Percentiles rank a stretch among this genome's conserved stretches.
Conservation (phyloP, 495 filamentous ascomycete species). For the Thozetella sp. region DNA sequence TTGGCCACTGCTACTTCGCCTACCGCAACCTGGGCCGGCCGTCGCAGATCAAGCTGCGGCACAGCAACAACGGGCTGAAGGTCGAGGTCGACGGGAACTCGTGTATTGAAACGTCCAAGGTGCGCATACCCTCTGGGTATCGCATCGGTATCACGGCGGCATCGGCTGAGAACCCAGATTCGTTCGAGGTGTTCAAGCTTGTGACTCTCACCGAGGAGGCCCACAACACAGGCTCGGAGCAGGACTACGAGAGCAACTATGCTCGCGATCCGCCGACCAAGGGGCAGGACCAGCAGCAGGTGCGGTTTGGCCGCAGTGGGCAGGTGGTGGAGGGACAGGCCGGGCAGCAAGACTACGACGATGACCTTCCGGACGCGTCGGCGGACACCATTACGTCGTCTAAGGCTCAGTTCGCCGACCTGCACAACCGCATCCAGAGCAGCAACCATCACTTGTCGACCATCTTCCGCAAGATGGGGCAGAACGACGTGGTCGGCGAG, state of each 20-base stretch:
- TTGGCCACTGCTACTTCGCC: constrained; percentile 87
- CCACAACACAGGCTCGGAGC: constrained; percentile 34
- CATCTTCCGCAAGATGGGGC: constrained; percentile 65
- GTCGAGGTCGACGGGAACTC: constrained; percentile 80
- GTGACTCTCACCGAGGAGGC: constrained; percentile 59
- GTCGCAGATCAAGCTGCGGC: constrained; percentile 73
- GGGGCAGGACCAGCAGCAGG: constrained; percentile 7
- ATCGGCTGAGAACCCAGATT: constrained; percentile 88
- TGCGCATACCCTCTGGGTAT: constrained; percentile 78
- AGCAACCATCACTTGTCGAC: constrained; percentile 72
- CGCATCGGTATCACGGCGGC: constrained; percentile 86
- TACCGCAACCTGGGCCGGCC: constrained; percentile 92
- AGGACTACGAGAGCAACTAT: constrained; percentile 30
- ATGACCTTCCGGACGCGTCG: constrained; percentile 40
- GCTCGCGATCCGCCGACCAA: constrained; percentile 15
- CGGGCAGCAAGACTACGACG: constrained; percentile 43
- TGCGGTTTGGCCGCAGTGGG: constrained; percentile 19
- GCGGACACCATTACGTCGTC: constrained; percentile 52
- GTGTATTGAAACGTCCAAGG: constrained; percentile 83
- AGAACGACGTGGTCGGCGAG: constrained; percentile 51
- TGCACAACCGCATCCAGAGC: constrained; percentile 78
- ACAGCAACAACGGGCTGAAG: constrained; percentile 64
- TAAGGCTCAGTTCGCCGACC: constrained; percentile 74
- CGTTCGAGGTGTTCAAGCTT: constrained; percentile 91
- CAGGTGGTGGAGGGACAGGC: constrained; percentile 3